Evolutionary conservation across 495 filamentous ascomycete species (phyloP).

Genomic region (Penicillium paxilli): DNA sequence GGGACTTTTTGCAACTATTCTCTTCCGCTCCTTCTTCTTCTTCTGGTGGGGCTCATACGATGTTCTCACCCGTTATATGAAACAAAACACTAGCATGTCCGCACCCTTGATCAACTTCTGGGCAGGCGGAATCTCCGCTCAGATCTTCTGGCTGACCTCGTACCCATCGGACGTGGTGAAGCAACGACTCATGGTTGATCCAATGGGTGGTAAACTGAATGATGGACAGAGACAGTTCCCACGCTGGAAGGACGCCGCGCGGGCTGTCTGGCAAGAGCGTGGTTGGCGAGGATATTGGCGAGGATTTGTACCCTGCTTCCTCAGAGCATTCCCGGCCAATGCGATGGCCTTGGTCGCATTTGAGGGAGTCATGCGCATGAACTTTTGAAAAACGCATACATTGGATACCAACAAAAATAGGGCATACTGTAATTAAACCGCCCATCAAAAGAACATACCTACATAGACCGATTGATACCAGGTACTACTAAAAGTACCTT

Average conservation of each 20-base stretch:
- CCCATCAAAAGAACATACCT: neutral
- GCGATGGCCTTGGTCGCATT: constrained; percentile 91
- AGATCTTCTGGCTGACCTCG: constrained; percentile 88
- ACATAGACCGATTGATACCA: too few species aligned
- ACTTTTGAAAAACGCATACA: constrained; percentile 1
- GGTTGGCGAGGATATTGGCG: constrained; percentile 86
- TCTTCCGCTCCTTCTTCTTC: constrained; percentile 94
- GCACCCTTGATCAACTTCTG: constrained; percentile 90
- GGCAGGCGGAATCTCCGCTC: constrained; percentile 90
- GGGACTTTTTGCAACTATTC: constrained; percentile 76
- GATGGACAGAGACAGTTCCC: constrained; percentile 70
- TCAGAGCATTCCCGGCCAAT: constrained; percentile 95
- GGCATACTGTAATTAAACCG: too few species aligned
- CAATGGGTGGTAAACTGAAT: constrained; percentile 66
- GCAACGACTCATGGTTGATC: constrained; percentile 96
- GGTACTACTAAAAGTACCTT: too few species aligned
- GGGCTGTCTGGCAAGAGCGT: constrained; percentile 69
- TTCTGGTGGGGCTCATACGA: constrained; percentile 97
- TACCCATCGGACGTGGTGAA: constrained; percentile 97
- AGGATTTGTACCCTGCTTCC: constrained; percentile 89
- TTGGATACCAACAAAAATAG: too few species aligned
- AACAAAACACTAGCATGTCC: constrained; percentile 66
- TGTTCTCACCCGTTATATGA: constrained; percentile 67
- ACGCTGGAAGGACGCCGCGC: constrained; percentile 79
- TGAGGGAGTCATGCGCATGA: constrained; percentile 82